phyloP scores from a whole-genome alignment of 768 basidiomycete genomes.

The Leccinellum rugosiceps region DNA sequence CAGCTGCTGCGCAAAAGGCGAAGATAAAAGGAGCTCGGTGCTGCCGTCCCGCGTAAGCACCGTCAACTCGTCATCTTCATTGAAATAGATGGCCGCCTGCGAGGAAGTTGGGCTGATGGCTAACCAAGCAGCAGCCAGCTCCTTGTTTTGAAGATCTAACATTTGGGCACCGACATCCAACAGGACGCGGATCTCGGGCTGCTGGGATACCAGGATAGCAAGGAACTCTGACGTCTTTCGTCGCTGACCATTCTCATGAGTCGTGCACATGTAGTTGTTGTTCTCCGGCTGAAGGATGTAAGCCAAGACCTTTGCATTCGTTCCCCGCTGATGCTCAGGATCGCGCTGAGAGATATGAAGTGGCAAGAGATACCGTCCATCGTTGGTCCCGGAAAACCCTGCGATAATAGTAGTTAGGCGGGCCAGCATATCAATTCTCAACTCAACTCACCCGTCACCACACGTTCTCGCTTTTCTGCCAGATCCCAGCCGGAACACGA shows the following conservation, averaged over 20 bases:
- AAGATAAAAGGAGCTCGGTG: constrained; percentile 27
- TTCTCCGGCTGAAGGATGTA: constrained; percentile 29
- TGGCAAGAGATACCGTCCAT: constrained; percentile 37
- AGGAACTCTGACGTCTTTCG: constrained; percentile 21
- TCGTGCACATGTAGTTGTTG: constrained; percentile 15
- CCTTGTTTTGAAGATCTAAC: constrained; percentile 44
- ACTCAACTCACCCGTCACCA: constrained; percentile 20
- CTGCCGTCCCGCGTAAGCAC: constrained; percentile 32
- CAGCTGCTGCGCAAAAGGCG: constrained; percentile 33
- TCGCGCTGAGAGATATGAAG: constrained; percentile 32
- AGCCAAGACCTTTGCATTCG: constrained; percentile 41
- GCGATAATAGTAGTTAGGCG: neutral
- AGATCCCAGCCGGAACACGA: constrained; percentile 38
- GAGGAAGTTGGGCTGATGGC: constrained; percentile 4
- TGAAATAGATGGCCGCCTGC: constrained; percentile 33
- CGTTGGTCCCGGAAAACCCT: constrained; percentile 41
- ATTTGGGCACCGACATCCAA: constrained; percentile 59
- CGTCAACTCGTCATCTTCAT: constrained; percentile 31
- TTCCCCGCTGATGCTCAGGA: constrained; percentile 31
- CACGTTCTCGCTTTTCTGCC: constrained; percentile 20
- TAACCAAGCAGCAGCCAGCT: constrained; percentile 45
- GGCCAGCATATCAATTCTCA: neutral
- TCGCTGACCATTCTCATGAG: constrained; percentile 10
- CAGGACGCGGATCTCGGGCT: constrained; percentile 41
- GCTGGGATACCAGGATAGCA: constrained; percentile 30